Conservation (phyloP, 208 protist species). For the Leishmania lainsoni region DNA sequence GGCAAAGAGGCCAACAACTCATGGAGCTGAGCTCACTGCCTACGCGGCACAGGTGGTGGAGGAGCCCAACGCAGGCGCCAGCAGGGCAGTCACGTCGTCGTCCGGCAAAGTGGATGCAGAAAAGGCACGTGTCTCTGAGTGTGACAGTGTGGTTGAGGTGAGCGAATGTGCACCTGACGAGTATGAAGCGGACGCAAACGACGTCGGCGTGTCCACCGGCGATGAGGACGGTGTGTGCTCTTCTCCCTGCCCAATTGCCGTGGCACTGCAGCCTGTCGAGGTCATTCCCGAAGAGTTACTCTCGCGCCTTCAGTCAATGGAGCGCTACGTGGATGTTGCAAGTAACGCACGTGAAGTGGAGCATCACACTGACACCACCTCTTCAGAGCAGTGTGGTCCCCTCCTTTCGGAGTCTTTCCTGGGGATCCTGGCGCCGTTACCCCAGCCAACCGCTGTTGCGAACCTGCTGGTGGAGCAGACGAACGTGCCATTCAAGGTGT, state of each 20-base stretch:
- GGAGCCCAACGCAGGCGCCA: neutral
- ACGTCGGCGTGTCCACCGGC: neutral
- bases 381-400: neutral
- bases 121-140: too few relatives aligned
- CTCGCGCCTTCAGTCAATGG: neutral
- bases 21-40: neutral
- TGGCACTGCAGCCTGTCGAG: neutral
- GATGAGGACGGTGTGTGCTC: neutral
- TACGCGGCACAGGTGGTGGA: neutral
- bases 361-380: too few relatives aligned
- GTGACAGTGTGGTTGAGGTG: slow-evolving; percentile 7
- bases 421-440: neutral
- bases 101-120: neutral
- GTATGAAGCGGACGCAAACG: neutral
- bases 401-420: neutral
- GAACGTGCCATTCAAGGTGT: slow-evolving; percentile 6
- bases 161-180: neutral
- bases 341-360: neutral
- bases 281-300: neutral
- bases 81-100: neutral
- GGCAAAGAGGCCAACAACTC: neutral
- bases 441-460: neutral
- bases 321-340: neutral
- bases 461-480: neutral
- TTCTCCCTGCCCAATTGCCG: neutral